phyloP scores from a whole-genome alignment of 2,329 filamentous ascomycete species.

The Chrysoporthe puriensis region DNA sequence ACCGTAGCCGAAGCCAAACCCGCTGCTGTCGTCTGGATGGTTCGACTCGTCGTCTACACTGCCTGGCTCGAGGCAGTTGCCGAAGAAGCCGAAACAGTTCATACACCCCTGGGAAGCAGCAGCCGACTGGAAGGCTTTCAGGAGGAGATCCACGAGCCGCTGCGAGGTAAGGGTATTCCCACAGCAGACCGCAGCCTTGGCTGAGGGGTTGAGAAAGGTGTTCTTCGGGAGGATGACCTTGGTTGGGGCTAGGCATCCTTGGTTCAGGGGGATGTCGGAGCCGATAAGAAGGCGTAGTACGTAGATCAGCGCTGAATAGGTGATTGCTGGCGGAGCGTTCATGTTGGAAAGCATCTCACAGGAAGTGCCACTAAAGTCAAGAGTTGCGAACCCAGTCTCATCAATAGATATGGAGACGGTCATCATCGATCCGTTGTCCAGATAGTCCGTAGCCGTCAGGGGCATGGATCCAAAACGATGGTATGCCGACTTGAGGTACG shows the following conservation, averaged over 20 bases:
- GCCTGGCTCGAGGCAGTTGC: constrained; percentile 28
- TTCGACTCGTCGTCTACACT: background rate
- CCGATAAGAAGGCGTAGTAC: constrained; percentile 35
- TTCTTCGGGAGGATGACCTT: constrained; percentile 34
- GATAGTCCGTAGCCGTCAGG: constrained; percentile 73
- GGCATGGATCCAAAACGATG: constrained; percentile 67
- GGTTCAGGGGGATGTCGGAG: constrained; percentile 39
- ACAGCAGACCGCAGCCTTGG: constrained; percentile 34
- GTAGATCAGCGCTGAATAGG: constrained; percentile 41
- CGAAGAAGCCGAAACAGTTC: constrained; percentile 37
- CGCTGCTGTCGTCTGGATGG: constrained; percentile 4
- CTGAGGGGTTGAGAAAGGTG: constrained; percentile 37
- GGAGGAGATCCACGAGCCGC: constrained; percentile 37
- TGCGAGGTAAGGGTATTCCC: constrained; percentile 37
- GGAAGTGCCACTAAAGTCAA: constrained; percentile 72
- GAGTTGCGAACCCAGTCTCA: constrained; percentile 71
- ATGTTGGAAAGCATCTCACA: constrained; percentile 70
- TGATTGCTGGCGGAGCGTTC: constrained; percentile 47
- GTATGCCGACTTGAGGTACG: constrained; percentile 69
- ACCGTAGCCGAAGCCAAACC: constrained; percentile 22
- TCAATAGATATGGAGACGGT: constrained; percentile 73
- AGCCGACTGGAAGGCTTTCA: constrained; percentile 35
- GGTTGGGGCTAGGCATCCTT: constrained; percentile 37
- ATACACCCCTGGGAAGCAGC: constrained; percentile 36
- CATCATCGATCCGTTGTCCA: constrained; percentile 80